Evolutionary conservation across 352 stramenopile species (phyloP), one percentile per base, ranked within the genome.

Genomic region (Phytophthora litchii): DNA sequence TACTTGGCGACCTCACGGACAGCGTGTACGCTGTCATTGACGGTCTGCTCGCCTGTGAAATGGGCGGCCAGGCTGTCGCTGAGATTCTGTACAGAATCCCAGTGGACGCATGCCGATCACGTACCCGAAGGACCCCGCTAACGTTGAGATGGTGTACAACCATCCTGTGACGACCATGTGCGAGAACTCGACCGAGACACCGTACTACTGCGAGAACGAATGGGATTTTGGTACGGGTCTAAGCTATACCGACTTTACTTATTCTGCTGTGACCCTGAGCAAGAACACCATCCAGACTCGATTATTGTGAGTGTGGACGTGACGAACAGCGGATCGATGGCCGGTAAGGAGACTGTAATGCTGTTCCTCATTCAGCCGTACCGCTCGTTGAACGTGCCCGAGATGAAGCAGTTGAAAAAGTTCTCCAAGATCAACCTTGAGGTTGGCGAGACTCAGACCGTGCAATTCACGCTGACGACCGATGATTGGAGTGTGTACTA

Each of bases 241-340:
- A n/a, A 85, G 74, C 55, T 91, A 89, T 66, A 85, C 81, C 12
- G 73, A 48, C 19, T 87, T 88, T 21, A 54, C 53, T 9, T 87
- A 87, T 60, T 67, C 47, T 1, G 48, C 61, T 9, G 34, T 90
- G 19, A 55, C 17, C 21, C 47, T 82, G 11, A 71, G 57, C 32
- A 66, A 60, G 7, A 71, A 44, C 14, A 64, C 27, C 14, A 38
- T 78, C 41, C 32, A 1, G n/a, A 66, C 32, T 54, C 51, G 2
- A 54, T 64, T n/a, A 54, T 49, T 6, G 74, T 81, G 20, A 40
- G 36, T 8, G 48, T 55, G 16, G 47, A 21, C 2, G 49, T 57
- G n/a, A 57, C 49, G 0, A 41, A 80, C 47, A 11, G 54, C 72
- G 66, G 72, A 19, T 53, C 44, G 23, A 32, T 77, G 35, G 56